Evolutionary conservation across 768 basidiomycete species (phyloP).

Genomic region (Trametes sanguinea): DNA sequence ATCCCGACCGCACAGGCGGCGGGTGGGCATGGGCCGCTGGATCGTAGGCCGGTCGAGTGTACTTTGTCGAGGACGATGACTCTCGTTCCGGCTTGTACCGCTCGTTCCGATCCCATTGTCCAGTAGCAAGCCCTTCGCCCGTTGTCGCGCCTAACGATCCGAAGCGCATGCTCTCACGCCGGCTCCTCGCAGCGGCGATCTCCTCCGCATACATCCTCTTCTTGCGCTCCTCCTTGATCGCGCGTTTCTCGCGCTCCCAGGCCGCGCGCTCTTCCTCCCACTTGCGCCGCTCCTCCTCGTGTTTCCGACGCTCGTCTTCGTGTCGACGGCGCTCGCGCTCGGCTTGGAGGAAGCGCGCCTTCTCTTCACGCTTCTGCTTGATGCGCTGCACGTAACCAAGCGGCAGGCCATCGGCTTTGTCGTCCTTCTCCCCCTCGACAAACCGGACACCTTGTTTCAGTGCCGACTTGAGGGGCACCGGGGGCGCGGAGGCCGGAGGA

Average conservation of each 20-base stretch:
- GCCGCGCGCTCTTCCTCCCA: slow-evolving; percentile 46
- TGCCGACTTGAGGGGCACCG: slow-evolving; percentile 15
- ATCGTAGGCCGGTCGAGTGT: slow-evolving; percentile 28
- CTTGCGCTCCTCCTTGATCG: slow-evolving; percentile 55
- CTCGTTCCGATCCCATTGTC: slow-evolving; percentile 24
- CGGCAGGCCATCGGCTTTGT: slow-evolving; percentile 55
- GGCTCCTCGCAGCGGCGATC: slow-evolving; percentile 57
- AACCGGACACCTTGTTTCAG: slow-evolving; percentile 22
- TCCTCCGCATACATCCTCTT: slow-evolving; percentile 57
- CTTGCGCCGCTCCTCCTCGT: slow-evolving; percentile 45
- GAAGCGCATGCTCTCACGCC: slow-evolving; percentile 52
- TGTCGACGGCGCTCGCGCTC: slow-evolving; percentile 38
- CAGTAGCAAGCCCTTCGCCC: slow-evolving; percentile 26
- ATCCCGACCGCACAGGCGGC: slow-evolving; percentile 29
- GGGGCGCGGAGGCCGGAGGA: slow-evolving; percentile 9
- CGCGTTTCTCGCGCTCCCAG: slow-evolving; percentile 53
- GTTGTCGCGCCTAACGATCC: slow-evolving; percentile 27
- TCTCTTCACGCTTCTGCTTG: slow-evolving; percentile 73
- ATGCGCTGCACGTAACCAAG: slow-evolving; percentile 68
- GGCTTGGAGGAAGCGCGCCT: slow-evolving; percentile 63
- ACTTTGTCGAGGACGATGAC: slow-evolving; percentile 14
- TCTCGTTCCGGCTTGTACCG: slow-evolving; percentile 10
- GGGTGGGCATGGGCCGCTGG: slow-evolving; percentile 4
- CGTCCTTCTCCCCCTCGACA: slow-evolving; percentile 16
- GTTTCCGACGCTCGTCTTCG: slow-evolving; percentile 47